Evolutionary conservation across 176 grass and related monocot species (phyloP).

Genomic region (Lolium perenne): DNA sequence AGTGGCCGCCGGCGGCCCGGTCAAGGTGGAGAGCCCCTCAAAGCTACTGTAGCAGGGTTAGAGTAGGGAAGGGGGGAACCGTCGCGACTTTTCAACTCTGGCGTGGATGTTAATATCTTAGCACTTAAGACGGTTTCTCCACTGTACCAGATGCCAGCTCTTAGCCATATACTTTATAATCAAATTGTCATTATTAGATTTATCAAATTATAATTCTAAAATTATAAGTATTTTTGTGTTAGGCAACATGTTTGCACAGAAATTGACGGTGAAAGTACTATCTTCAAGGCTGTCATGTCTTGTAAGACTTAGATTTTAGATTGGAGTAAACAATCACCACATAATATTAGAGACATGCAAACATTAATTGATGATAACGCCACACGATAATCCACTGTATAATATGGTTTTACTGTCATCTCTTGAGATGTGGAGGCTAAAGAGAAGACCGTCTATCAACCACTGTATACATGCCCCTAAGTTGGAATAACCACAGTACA

Average conservation of each 20-base stretch:
- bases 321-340: not conserved
- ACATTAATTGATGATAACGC: not conserved
- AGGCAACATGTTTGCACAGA: not conserved
- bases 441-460: not conserved
- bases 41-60: too few species aligned
- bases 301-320: not conserved
- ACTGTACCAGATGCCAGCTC: not conserved
- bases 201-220: not conserved
- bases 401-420: constrained; percentile 19
- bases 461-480: not conserved
- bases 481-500: not conserved
- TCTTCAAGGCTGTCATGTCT: not conserved
- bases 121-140: not conserved
- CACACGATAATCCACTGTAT: not conserved
- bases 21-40: too few species aligned
- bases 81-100: too few species aligned
- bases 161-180: not conserved
- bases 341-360: not conserved
- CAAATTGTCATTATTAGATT: constrained; percentile 5
- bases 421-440: not conserved
- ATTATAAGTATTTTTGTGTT: not conserved
- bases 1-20: too few species aligned
- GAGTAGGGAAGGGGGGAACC: too few species aligned
- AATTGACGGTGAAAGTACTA: not conserved
- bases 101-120: too few species aligned